Evolutionary conservation across 1,139 yeast species (phyloP).

Genomic region (Candida albicans): DNA sequence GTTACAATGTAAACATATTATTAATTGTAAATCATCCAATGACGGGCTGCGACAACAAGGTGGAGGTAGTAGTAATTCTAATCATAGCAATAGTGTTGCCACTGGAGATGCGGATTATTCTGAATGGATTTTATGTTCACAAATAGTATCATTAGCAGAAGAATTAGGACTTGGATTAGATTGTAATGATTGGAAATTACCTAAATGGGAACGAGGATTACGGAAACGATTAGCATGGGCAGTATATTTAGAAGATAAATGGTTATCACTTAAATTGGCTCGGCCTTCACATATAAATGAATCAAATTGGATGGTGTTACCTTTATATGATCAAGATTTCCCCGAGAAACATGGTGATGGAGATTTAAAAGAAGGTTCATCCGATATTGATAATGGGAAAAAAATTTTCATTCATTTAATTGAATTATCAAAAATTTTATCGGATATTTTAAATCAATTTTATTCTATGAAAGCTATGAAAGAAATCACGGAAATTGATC

Average conservation of each 20-base stretch:
- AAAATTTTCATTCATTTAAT: slow-evolving; percentile 69
- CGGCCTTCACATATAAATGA: slow-evolving; percentile 76
- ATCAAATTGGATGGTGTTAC: slow-evolving; percentile 67
- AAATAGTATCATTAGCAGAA: slow-evolving; percentile 81
- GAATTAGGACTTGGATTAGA: slow-evolving; percentile 84
- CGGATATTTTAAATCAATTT: slow-evolving; percentile 69
- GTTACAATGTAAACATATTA: slow-evolving; percentile 59
- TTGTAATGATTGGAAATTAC: slow-evolving; percentile 84
- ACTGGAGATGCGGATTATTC: slow-evolving; percentile 40
- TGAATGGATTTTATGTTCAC: slow-evolving; percentile 86
- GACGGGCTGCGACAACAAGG: too few relatives aligned
- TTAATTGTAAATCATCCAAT: slow-evolving; percentile 14
- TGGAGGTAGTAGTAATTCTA: too few relatives aligned
- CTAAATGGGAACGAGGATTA: slow-evolving; percentile 89
- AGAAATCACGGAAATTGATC: slow-evolving; percentile 56
- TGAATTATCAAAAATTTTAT: slow-evolving; percentile 64
- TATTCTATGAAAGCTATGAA: slow-evolving; percentile 69
- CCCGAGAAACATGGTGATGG: slow-evolving; percentile 67
- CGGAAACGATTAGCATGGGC: slow-evolving; percentile 92
- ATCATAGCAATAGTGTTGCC: too few relatives aligned
- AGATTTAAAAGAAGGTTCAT: slow-evolving; percentile 57
- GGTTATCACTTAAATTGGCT: slow-evolving; percentile 77
- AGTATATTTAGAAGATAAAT: slow-evolving; percentile 82
- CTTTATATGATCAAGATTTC: slow-evolving; percentile 69
- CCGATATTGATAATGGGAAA: slow-evolving; percentile 74